Evolutionary conservation across 177 flowering plant genomes (phyloP).

Genomic region (Vitis hybrid): DNA sequence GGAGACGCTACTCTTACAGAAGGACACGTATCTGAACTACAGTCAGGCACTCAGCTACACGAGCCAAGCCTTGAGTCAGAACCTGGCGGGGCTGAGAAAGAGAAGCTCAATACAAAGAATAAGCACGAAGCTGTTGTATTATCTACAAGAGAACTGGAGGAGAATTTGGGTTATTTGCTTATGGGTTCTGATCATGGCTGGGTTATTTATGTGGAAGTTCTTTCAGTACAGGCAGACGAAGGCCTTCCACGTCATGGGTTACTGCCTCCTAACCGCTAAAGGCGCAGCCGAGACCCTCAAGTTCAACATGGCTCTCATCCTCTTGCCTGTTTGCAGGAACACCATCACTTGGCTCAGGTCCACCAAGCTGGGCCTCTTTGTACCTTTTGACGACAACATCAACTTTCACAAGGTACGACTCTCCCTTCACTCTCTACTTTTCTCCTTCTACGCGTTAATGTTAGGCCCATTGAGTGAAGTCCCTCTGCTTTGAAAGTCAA

Average conservation of each 20-base stretch:
- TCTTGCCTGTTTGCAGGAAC: slow-evolving; percentile 94
- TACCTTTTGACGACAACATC: slow-evolving; percentile 96
- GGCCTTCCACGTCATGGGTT: slow-evolving; percentile 85
- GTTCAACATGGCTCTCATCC: slow-evolving; percentile 92
- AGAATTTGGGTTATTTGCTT: slow-evolving; percentile 76
- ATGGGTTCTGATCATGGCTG: slow-evolving; percentile 73
- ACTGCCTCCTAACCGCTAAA: slow-evolving; percentile 87
- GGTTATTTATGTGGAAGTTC: slow-evolving; percentile 88
- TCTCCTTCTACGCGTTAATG: too few relatives aligned
- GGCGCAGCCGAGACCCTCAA: slow-evolving; percentile 98
- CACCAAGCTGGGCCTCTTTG: slow-evolving; percentile 50
- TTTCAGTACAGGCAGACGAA: slow-evolving; percentile 64
- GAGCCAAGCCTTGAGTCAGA: slow-evolving; percentile 97
- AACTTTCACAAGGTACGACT: slow-evolving; percentile 90
- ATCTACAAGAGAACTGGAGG: slow-evolving; percentile 83
- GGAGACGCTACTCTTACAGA: slow-evolving; percentile 92
- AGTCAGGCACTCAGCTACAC: slow-evolving; percentile 98
- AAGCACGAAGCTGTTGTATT: slow-evolving; percentile 50
- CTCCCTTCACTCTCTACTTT: neutral
- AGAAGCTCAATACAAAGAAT: slow-evolving; percentile 45
- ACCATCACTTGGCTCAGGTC: slow-evolving; percentile 95
- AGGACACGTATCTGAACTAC: slow-evolving; percentile 89
- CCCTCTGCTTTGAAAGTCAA: too few relatives aligned
- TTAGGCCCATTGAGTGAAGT: too few relatives aligned
- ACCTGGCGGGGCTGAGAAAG: slow-evolving; percentile 71